phyloP scores from a whole-genome alignment of 1,284 basidiomycete species.

The Retiboletus flavoniger region DNA sequence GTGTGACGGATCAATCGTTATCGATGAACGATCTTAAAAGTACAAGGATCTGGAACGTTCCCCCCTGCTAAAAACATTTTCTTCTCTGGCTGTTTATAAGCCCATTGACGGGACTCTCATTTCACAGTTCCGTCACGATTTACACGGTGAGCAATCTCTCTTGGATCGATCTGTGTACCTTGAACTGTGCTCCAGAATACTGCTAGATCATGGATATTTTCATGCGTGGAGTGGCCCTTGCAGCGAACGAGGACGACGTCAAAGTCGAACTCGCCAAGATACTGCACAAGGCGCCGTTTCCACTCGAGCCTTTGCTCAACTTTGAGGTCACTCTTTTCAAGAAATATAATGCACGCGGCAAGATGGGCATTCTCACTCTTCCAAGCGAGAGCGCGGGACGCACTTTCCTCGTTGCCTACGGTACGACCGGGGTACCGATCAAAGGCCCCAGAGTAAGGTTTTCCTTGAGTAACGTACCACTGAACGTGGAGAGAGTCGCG shows the following conservation, averaged over 20 bases:
- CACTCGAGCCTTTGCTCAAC: constrained; percentile 24
- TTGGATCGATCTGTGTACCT: background rate
- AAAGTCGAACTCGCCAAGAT: constrained; percentile 35
- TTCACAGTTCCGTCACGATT: constrained; percentile 7
- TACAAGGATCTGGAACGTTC: background rate
- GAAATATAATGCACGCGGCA: constrained; percentile 22
- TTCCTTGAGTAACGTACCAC: constrained; percentile 19
- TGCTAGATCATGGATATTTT: constrained; percentile 36
- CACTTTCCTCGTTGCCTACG: constrained; percentile 34
- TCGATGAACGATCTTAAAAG: constrained; percentile 18
- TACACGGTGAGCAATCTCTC: constrained; percentile 22
- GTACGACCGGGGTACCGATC: constrained; percentile 26
- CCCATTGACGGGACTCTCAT: background rate
- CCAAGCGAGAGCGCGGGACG: constrained; percentile 23
- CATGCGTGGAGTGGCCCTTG: constrained; percentile 31
- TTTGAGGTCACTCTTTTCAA: constrained; percentile 37
- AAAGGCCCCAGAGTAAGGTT: constrained; percentile 26
- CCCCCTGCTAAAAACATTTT: background rate
- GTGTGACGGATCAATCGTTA: constrained; percentile 16
- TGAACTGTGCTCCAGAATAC: constrained; percentile 4
- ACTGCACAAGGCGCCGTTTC: constrained; percentile 39
- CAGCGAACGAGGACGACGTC: constrained; percentile 35
- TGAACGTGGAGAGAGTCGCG: constrained; percentile 23
- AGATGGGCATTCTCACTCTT: constrained; percentile 35
- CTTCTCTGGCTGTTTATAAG: constrained; percentile 22